Percentiles rank a stretch among this genome's conserved stretches.
Evolutionary conservation across 164 flowering plant genomes (phyloP).

Genomic region (Santalum album): DNA sequence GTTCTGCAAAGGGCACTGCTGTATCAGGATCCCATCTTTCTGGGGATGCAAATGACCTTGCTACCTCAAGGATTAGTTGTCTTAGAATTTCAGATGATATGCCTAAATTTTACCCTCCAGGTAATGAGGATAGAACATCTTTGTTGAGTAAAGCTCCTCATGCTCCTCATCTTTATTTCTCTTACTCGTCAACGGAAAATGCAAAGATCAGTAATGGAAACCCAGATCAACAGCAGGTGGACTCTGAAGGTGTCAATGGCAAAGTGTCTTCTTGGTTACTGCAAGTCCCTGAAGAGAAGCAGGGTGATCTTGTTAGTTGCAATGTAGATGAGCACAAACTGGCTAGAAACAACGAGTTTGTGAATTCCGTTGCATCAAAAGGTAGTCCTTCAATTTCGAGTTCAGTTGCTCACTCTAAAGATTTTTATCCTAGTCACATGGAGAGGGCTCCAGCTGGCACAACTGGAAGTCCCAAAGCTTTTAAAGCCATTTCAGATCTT

Average conservation of each 20-base stretch:
- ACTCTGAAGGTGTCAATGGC: conserved; percentile 4
- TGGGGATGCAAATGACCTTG: conserved; percentile 36
- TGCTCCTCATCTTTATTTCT: conserved; percentile 31
- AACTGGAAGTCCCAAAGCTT: conserved; percentile 12
- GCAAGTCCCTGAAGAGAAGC: conserved; percentile 2
- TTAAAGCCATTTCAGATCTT: conserved; percentile 27
- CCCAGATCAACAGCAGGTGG: conserved; percentile 1
- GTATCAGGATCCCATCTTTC: conserved; percentile 21
- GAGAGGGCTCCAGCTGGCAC: conserved; percentile 7
- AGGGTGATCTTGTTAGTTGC: neutral
- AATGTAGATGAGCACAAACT: conserved; percentile 7
- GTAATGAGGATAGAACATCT: conserved; percentile 2
- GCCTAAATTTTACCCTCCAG: conserved; percentile 6
- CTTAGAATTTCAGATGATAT: conserved; percentile 17
- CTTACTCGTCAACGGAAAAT: conserved; percentile 10
- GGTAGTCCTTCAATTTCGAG: neutral
- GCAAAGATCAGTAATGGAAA: conserved; percentile 16
- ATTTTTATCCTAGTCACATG: conserved; percentile 9
- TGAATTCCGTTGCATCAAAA: conserved; percentile 6
- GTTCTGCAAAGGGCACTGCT: conserved; percentile 9
- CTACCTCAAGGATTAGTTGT: conserved; percentile 20
- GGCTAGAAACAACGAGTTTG: neutral
- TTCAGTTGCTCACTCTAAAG: conserved; percentile 10
- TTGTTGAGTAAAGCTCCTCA: conserved; percentile 9
- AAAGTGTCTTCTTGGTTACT: neutral